Conservation (phyloP, 805 yeast species). For the Lipomyces anomalus region DNA sequence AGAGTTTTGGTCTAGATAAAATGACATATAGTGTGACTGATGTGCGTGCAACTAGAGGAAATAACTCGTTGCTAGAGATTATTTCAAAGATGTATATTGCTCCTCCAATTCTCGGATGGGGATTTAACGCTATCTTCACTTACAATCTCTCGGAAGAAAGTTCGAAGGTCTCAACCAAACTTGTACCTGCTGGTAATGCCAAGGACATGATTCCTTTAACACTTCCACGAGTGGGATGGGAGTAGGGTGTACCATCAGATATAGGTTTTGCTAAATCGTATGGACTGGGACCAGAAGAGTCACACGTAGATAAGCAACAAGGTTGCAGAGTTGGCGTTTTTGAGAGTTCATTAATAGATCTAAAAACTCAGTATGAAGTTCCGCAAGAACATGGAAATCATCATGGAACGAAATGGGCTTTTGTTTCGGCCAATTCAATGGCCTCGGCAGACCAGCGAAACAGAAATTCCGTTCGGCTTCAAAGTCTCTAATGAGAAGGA, state of each 20-base stretch:
- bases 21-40: constrained; percentile 18
- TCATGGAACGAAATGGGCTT: constrained; percentile 33
- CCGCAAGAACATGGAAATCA: constrained; percentile 39
- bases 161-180: background rate
- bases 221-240: constrained; percentile 37
- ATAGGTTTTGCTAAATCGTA: constrained; percentile 31
- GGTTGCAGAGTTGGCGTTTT: constrained; percentile 31
- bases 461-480: constrained; percentile 17
- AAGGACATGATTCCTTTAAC: constrained; percentile 26
- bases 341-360: constrained; percentile 14
- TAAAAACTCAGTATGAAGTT: constrained; percentile 32
- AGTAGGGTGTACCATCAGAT: constrained; percentile 27
- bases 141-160: constrained; percentile 12
- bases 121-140: constrained; percentile 16
- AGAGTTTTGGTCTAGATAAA: constrained; percentile 27
- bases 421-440: constrained; percentile 5
- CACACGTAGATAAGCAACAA: constrained; percentile 33
- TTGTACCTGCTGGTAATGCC: constrained; percentile 16
- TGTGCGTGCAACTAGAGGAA: constrained; percentile 1
- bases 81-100: constrained; percentile 24
- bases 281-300: constrained; percentile 37
- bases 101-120: constrained; percentile 32
- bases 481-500: constrained; percentile 13
- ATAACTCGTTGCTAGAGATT: constrained; percentile 4
- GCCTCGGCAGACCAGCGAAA: constrained; percentile 9